Conservation (phyloP, 305 asterid species). For the Nicotiana rustica region DNA sequence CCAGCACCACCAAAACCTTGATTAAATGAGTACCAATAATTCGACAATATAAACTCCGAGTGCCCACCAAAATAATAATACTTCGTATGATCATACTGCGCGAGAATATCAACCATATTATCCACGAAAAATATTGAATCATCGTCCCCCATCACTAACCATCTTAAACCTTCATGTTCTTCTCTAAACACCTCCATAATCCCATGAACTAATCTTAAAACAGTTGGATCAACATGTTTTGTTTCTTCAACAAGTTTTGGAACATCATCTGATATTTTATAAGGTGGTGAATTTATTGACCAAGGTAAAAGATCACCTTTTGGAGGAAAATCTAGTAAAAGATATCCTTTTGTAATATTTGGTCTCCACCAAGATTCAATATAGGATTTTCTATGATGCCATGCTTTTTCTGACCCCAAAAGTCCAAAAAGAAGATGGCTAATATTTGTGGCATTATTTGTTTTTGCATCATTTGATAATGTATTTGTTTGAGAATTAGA, state of each 20-base stretch:
- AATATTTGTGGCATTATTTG: conserved; percentile 44
- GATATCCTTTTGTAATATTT: conserved; percentile 52
- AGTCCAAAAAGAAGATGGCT: conserved; percentile 63
- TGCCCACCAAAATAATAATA: conserved; percentile 47
- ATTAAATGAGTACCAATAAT: conserved; percentile 41
- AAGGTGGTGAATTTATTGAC: conserved; percentile 64
- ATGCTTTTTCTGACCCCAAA: conserved; percentile 59
- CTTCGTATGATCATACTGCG: conserved; percentile 43
- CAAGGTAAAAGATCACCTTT: conserved; percentile 57
- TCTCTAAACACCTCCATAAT: conserved; percentile 57
- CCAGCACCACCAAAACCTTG: conserved; percentile 54
- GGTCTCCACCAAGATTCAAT: conserved; percentile 79
- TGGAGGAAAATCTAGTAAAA: conserved; percentile 57
- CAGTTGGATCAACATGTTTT: conserved; percentile 46
- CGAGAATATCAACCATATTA: conserved; percentile 46
- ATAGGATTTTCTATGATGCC: conserved; percentile 57
- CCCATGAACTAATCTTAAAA: conserved; percentile 49
- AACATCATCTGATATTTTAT: conserved; percentile 50
- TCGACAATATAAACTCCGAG: conserved; percentile 42
- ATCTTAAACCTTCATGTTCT: conserved; percentile 40
- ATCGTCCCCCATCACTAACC: conserved; percentile 72
- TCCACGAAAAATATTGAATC: conserved; percentile 57
- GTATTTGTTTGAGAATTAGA: conserved; percentile 22
- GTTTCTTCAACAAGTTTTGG: conserved; percentile 40
- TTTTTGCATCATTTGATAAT: neutral